Percentiles rank a stretch among this genome's conserved stretches.
Conservation (phyloP, 2,329 filamentous ascomycete genomes). For the Fonsecaea monophora region DNA sequence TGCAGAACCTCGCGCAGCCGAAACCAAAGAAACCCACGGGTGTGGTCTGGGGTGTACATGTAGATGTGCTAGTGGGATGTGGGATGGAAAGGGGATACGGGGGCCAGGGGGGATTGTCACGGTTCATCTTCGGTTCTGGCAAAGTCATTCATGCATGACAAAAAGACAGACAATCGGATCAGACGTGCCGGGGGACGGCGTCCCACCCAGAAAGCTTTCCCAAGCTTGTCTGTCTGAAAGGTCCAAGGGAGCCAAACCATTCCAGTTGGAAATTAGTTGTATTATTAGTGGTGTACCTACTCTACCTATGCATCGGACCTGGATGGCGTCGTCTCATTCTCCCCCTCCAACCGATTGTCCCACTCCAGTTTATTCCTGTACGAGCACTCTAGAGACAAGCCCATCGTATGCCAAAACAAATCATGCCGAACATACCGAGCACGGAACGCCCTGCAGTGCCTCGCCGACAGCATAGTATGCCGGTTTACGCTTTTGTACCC, state of each 20-base stretch:
- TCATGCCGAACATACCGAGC: conserved; percentile 38
- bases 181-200: no score
- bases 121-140: no score
- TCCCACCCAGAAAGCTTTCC: not conserved
- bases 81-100: not conserved
- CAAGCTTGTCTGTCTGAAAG: not conserved
- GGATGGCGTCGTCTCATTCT: not conserved
- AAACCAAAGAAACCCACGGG: not conserved
- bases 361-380: not conserved
- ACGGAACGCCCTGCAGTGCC: conserved; percentile 37
- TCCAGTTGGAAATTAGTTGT: conserved; percentile 1
- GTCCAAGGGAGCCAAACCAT: not conserved
- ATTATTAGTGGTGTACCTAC: not conserved
- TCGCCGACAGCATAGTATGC: conserved; percentile 50
- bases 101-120: no score
- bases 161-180: not conserved
- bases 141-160: no score
- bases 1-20: no score
- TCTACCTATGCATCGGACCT: no score
- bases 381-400: not conserved
- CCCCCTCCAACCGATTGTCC: not conserved
- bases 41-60: not conserved
- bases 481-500: conserved; percentile 51
- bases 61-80: no score
- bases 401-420: not conserved